Evolutionary conservation across 139 green algal genomes (phyloP).

Genomic region (Spirogloea muscicola): DNA sequence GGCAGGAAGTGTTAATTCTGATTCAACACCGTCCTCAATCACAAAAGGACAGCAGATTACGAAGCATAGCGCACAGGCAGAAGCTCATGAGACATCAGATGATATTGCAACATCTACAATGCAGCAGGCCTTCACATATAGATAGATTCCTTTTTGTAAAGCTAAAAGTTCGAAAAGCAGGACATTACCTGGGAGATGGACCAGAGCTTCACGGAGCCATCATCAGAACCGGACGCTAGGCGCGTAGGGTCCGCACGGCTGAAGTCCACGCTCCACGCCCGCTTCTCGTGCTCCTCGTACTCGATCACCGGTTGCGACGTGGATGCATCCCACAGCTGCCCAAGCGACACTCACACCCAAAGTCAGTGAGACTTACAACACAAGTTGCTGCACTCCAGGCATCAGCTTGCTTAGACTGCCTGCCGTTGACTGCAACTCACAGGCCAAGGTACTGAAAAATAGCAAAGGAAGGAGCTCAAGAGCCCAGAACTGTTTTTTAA

Average conservation of each 20-base stretch:
- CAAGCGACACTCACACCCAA: neutral
- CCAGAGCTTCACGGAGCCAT: conserved; percentile 84
- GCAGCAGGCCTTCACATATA: neutral
- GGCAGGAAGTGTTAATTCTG: neutral
- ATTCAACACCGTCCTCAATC: neutral
- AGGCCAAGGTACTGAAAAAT: no score
- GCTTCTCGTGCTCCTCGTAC: conserved; percentile 76
- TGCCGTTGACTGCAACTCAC: no score
- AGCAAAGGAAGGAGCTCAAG: no score
- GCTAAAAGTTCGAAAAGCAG: no score
- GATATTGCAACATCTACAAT: neutral
- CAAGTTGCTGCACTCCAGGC: neutral
- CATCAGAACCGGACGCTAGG: conserved; percentile 77
- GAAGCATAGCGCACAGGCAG: neutral
- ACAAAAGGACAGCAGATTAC: neutral
- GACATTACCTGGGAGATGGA: conserved; percentile 52
- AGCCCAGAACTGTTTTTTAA: no score
- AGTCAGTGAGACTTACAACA: neutral
- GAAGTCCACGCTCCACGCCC: conserved; percentile 86
- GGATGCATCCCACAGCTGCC: conserved; percentile 64
- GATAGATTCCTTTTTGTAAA: neutral
- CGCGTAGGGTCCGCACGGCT: conserved; percentile 56
- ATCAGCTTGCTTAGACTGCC: no score
- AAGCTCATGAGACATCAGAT: neutral
- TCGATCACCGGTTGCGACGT: conserved; percentile 52